Percentiles rank a stretch among this genome's conserved stretches.
phyloP scores from a whole-genome alignment of 345 rosid species.

The Syzygium oleosum region DNA sequence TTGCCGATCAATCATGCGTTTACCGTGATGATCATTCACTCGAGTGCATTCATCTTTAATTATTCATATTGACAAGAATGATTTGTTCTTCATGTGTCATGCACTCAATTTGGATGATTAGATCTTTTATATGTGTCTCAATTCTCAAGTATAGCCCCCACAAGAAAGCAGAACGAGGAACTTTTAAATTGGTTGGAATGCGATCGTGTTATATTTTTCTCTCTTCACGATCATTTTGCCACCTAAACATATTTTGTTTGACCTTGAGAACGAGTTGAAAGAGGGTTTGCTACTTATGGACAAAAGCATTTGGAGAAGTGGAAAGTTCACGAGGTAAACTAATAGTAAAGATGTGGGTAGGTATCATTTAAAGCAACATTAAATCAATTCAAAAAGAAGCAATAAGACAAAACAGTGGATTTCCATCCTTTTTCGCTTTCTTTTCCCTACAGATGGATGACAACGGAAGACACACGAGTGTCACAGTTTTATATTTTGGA shows the following conservation, averaged over 20 bases:
- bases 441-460: not conserved
- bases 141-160: not conserved
- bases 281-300: not conserved
- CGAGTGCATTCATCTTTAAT: not conserved
- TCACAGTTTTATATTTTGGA: not conserved
- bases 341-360: slow-evolving; percentile 5
- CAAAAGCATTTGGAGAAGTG: not conserved
- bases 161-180: not conserved
- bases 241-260: not conserved
- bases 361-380: slow-evolving; percentile 10
- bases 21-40: not conserved
- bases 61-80: not conserved
- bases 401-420: slow-evolving; percentile 32
- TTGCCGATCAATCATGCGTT: not conserved
- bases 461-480: not conserved
- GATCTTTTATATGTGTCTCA: not conserved
- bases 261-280: not conserved
- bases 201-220: not conserved
- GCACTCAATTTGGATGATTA: not conserved
- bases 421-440: slow-evolving; percentile 16
- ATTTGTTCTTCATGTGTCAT: not conserved
- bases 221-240: not conserved
- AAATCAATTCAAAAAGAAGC: slow-evolving; percentile 19
- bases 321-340: slow-evolving; percentile 18
- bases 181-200: not conserved